Percentiles rank a stretch among this genome's conserved stretches.
Evolutionary conservation across 1,284 basidiomycete species (phyloP).

Genomic region (Moesziomyces aphidis): DNA sequence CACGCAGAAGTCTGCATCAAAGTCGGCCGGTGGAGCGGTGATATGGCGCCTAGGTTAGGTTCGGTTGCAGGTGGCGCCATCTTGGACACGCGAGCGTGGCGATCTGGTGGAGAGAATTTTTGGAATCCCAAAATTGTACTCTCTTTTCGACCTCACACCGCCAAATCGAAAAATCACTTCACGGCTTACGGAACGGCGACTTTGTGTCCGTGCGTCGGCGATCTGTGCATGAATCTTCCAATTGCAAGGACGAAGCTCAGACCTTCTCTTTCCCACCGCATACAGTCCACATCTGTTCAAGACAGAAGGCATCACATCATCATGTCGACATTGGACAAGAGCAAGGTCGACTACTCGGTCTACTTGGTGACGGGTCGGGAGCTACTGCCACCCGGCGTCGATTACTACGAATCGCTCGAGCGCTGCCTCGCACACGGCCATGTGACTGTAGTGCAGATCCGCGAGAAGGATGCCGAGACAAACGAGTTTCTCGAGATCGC

Average conservation of each 20-base stretch:
- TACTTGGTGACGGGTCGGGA: constrained; percentile 84
- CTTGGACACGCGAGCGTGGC: not conserved
- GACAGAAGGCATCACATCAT: not conserved
- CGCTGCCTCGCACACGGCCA: constrained; percentile 84
- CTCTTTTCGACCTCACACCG: not conserved
- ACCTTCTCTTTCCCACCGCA: not conserved
- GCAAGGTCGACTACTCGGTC: constrained; percentile 53
- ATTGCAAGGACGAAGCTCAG: not conserved
- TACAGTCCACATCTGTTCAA: not conserved
- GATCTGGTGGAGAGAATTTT: not conserved
- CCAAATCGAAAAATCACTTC: not conserved
- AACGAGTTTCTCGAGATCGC: constrained; percentile 81
- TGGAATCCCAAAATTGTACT: too few relatives aligned
- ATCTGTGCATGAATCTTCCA: not conserved
- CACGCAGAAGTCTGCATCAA: not conserved
- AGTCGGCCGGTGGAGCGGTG: not conserved
- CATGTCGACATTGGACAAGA: constrained; percentile 16
- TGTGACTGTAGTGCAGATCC: constrained; percentile 83
- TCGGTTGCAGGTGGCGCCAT: not conserved
- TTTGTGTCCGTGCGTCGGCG: not conserved
- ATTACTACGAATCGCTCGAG: constrained; percentile 81
- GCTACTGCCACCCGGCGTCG: constrained; percentile 77
- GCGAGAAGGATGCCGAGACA: constrained; percentile 54
- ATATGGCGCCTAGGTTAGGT: constrained; percentile 26
- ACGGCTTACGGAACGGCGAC: not conserved